Base-by-base conservation (phyloP, 192 early-diverging fungal species). In the Coemansia sp. region DNA sequence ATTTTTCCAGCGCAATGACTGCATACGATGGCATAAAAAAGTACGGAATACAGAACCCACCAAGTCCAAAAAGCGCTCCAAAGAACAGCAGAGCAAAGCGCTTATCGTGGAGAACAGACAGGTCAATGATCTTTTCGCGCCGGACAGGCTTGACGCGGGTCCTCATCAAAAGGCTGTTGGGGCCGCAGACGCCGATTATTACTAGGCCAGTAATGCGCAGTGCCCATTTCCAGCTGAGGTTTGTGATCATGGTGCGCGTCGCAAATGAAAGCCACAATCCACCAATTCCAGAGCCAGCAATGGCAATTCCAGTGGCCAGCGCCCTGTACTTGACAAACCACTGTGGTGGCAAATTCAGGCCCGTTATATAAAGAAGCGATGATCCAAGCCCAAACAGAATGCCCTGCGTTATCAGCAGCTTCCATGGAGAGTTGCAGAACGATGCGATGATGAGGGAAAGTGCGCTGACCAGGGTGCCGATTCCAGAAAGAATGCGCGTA, bases 211-310 rank as follows among this genome's bases (percentile, higher is more conserved):
- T 83, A 56, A 87, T 81, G 27, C 90, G 83, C 24, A 94, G 76
- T 1, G 87, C 74, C 86, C 88, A 90, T 24, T 60, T 39, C 16
- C 76, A 65, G 6, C 87, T 88, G 25, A 89, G 18, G 3, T 39
- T 39, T 42, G 66, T 67, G 10, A 90, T 82, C 42, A 88, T 70
- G 9, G 67, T 65, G 23, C 83, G 83, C 0, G 72, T 75, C 8
- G 87, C 74, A 36, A 79, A 79, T 16, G 85, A 69, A 24, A 92
- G 62, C 28, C 71, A 81, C 14, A 92, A 68, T 3, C 90, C 89
- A 39, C 91, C 91, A 13, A 90, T 58, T 18, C 90, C 90, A 4
- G 83, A 79, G 7, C 90, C 91, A 28, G 88, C 81, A 42, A 88
- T 81, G 20, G 88, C 87, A 30, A 90, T 62, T 8, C 91, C 87